Evolutionary conservation across 2,329 filamentous ascomycete genomes (phyloP).

Genomic region (Beauveria brongniartii): DNA sequence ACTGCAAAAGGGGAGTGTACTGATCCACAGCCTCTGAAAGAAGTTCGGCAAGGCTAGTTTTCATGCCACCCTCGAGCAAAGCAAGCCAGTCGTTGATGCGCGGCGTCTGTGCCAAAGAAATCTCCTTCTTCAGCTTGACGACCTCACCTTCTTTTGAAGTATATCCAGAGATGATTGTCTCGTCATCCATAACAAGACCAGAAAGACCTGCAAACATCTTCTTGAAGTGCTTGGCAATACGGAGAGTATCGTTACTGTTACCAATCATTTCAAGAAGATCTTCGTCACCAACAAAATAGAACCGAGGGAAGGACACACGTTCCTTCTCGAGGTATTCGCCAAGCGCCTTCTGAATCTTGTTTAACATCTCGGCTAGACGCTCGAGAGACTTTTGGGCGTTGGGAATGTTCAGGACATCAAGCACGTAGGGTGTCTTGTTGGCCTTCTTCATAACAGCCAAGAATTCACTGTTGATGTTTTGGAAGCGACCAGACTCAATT

Average conservation of each 20-base stretch:
- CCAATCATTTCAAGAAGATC: constrained; percentile 98
- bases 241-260: constrained; percentile 94
- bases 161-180: constrained; percentile 81
- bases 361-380: constrained; percentile 88
- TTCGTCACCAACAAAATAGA: constrained; percentile 99
- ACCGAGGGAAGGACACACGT: constrained; percentile 92
- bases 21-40: constrained; percentile 77
- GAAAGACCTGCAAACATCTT: constrained; percentile 99
- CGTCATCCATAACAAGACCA: constrained; percentile 84
- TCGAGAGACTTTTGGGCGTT: constrained; percentile 95
- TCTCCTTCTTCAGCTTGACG: constrained; percentile 79
- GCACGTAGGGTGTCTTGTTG: constrained; percentile 87
- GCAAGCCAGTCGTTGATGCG: constrained; percentile 99
- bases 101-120: constrained; percentile 86
- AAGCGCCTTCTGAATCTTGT: constrained; percentile 98
- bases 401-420: constrained; percentile 92
- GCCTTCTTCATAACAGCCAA: constrained; percentile 99
- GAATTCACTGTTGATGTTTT: constrained; percentile 99
- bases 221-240: constrained; percentile 96
- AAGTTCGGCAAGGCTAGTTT: constrained; percentile 82
- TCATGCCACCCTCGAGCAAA: constrained; percentile 87
- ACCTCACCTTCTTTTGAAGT: constrained; percentile 92
- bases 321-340: constrained; percentile 98
- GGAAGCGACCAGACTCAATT: constrained; percentile 92
- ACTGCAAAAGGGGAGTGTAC: constrained; percentile 71